A percentile compares a stretch with the other conserved stretches of the same genome.
Evolutionary conservation across 2,329 filamentous ascomycete genomes (phyloP).

Genomic region (Chaetomium sp.): DNA sequence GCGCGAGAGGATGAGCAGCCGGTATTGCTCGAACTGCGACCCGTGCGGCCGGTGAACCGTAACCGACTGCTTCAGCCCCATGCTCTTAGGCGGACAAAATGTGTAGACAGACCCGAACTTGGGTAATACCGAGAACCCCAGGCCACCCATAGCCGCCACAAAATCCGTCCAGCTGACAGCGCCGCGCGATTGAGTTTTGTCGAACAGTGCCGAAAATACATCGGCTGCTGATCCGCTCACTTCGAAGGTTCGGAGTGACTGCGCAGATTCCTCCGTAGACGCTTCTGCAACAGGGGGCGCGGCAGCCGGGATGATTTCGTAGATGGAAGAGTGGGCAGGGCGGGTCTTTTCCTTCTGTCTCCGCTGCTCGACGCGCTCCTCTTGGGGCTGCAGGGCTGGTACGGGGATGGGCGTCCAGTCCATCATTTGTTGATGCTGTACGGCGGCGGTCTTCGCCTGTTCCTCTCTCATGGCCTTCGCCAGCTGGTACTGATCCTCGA

Average conservation of each 20-base stretch:
- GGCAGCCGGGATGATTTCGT: constrained; percentile 36
- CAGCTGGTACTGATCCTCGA: constrained; percentile 39
- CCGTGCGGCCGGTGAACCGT: constrained; percentile 45
- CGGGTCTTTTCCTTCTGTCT: constrained; percentile 51
- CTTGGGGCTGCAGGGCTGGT: constrained; percentile 29
- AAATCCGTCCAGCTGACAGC: constrained; percentile 45
- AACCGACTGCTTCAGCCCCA: constrained; percentile 35
- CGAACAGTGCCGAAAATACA: constrained; percentile 45
- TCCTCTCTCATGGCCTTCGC: constrained; percentile 33
- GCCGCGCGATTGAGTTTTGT: constrained; percentile 34
- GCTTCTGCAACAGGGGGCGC: neutral
- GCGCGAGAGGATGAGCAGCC: constrained; percentile 36
- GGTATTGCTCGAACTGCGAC: constrained; percentile 42
- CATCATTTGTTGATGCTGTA: constrained; percentile 24
- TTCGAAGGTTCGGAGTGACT: constrained; percentile 35
- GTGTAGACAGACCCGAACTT: constrained; percentile 48
- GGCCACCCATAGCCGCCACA: constrained; percentile 45
- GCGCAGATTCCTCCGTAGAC: neutral
- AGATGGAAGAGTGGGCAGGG: constrained; percentile 41
- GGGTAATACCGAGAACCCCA: constrained; percentile 47
- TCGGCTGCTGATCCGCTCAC: constrained; percentile 45
- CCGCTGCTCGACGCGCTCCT: constrained; percentile 40
- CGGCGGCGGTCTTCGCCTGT: neutral
- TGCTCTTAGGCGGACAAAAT: constrained; percentile 40
- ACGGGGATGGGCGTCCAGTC: constrained; percentile 31